phyloP scores from a whole-genome alignment of 805 yeast species.

The Priceomyces castillae region DNA sequence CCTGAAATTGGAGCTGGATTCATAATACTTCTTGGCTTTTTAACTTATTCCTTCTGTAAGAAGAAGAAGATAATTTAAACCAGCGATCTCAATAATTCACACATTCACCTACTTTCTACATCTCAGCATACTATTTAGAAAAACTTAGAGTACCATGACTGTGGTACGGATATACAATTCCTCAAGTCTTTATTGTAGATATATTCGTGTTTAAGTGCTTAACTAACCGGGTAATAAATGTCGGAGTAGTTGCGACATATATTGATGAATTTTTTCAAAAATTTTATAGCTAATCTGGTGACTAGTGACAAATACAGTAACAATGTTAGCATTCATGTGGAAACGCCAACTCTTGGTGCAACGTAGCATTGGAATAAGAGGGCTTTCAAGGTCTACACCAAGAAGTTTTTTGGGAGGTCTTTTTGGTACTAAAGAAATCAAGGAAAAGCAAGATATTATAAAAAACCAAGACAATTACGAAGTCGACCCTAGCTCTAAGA shows the following conservation, averaged over 20 bases:
- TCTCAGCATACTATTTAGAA: no score
- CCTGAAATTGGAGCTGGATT: slow-evolving; percentile 19
- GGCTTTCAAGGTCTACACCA: neutral
- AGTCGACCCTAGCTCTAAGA: slow-evolving; percentile 28
- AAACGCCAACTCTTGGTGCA: slow-evolving; percentile 1
- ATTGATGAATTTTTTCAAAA: neutral
- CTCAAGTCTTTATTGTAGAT: neutral
- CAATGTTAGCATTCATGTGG: neutral
- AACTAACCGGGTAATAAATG: slow-evolving; percentile 1
- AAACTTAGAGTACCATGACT: no score
- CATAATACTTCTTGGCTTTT: slow-evolving; percentile 15
- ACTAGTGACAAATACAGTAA: neutral
- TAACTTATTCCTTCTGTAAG: slow-evolving; percentile 17
- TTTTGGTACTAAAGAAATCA: slow-evolving; percentile 30
- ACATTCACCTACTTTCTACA: no score
- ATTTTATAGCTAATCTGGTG: neutral
- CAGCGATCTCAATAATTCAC: no score
- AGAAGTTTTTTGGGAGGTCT: slow-evolving; percentile 27
- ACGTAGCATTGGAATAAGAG: neutral
- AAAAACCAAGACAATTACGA: slow-evolving; percentile 39
- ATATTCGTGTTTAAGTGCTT: neutral
- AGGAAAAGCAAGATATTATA: slow-evolving; percentile 33
- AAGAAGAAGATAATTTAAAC: slow-evolving; percentile 5
- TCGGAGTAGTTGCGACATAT: neutral
- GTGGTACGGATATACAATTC: no score